Conservation (phyloP, 2,329 filamentous ascomycete species). For the Calonectria multiphialidica region DNA sequence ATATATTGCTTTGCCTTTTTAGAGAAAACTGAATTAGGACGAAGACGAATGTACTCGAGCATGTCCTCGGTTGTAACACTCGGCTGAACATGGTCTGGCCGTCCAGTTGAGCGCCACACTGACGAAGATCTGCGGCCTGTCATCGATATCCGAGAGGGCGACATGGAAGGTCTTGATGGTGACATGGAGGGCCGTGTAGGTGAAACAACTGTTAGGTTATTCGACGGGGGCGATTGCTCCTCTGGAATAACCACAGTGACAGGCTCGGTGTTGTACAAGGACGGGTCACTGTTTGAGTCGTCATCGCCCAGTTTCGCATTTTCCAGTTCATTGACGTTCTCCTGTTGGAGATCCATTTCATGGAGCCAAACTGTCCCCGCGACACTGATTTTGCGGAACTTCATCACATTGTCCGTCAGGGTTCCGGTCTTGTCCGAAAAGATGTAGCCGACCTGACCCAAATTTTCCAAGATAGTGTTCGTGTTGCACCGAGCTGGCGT, state of each 20-base stretch:
- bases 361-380: slow-evolving; percentile 92
- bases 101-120: slow-evolving; percentile 62
- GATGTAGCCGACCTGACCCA: slow-evolving; percentile 90
- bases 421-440: slow-evolving; percentile 98
- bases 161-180: slow-evolving; percentile 43
- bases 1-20: slow-evolving; percentile 86
- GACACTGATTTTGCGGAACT: slow-evolving; percentile 91
- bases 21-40: slow-evolving; percentile 82
- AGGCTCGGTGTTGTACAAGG: slow-evolving; percentile 45
- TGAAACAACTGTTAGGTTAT: slow-evolving; percentile 36
- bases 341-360: slow-evolving; percentile 74
- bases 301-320: slow-evolving; percentile 33
- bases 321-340: slow-evolving; percentile 30
- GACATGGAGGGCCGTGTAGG: slow-evolving; percentile 48
- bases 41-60: slow-evolving; percentile 79
- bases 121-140: slow-evolving; percentile 59
- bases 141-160: slow-evolving; percentile 45
- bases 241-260: slow-evolving; percentile 48
- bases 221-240: slow-evolving; percentile 34
- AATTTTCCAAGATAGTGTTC: slow-evolving; percentile 93
- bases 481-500: slow-evolving; percentile 92
- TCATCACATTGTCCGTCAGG: slow-evolving; percentile 94
- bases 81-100: slow-evolving; percentile 64
- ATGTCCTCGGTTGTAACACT: slow-evolving; percentile 79
- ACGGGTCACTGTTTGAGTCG: slow-evolving; percentile 40